phyloP scores from a whole-genome alignment of 2,329 filamentous ascomycete species.

The Pseudopyricularia javanii region DNA sequence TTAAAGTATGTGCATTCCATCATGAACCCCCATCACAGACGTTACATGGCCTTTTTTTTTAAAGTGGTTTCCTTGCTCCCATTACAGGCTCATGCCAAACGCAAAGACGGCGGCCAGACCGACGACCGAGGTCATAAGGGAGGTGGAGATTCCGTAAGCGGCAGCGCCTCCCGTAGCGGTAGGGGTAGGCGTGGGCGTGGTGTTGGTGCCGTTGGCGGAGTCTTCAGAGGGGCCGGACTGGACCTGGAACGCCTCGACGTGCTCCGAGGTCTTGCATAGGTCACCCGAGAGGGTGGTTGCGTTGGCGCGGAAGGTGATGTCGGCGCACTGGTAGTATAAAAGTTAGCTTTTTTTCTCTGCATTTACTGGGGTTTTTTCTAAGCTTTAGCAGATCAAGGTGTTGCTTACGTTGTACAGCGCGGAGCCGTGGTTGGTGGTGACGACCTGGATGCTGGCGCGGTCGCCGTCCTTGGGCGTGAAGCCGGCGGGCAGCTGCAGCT shows the following conservation, averaged over 20 bases:
- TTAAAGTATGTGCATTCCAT: too few relatives aligned
- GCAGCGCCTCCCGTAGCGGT: slow-evolving; percentile 8
- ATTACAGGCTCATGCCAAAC: slow-evolving; percentile 21
- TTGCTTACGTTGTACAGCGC: slow-evolving; percentile 48
- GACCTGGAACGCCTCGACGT: slow-evolving; percentile 27
- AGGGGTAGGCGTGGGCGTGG: slow-evolving; percentile 6
- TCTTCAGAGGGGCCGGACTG: slow-evolving; percentile 14
- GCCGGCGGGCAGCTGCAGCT: slow-evolving; percentile 38
- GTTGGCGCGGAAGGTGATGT: slow-evolving; percentile 51
- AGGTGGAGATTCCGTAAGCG: slow-evolving; percentile 9
- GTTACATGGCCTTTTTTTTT: too few relatives aligned
- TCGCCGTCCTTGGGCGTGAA: slow-evolving; percentile 45
- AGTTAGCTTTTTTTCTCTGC: slow-evolving; percentile 15
- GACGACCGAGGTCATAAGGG: slow-evolving; percentile 20
- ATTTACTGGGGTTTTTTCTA: slow-evolving; percentile 1
- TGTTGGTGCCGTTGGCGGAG: slow-evolving; percentile 4
- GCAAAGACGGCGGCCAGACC: slow-evolving; percentile 25
- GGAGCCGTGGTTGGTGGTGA: slow-evolving; percentile 45
- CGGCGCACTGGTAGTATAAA: slow-evolving; percentile 41
- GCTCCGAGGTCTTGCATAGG: slow-evolving; percentile 46
- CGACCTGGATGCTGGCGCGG: slow-evolving; percentile 56
- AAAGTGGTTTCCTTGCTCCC: neutral
- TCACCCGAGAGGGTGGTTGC: slow-evolving; percentile 30
- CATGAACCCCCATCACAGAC: too few relatives aligned
- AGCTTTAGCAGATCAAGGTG: slow-evolving; percentile 13